phyloP scores from a whole-genome alignment of 305 asterid species.

The Fraxinus dipetala region DNA sequence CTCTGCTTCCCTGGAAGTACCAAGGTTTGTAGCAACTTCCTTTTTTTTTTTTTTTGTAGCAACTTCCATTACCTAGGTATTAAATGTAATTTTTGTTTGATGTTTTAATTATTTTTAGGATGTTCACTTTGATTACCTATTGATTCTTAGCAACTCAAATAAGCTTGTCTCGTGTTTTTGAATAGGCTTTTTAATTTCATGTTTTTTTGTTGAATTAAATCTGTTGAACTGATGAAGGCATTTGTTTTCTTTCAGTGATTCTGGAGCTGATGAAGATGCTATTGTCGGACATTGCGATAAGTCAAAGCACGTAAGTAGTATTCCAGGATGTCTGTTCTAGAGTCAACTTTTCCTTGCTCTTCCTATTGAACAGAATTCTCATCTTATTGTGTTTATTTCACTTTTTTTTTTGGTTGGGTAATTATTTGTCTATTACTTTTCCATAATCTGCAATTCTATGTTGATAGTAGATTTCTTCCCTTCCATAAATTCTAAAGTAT shows the following conservation, averaged over 20 bases:
- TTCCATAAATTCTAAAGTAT: neutral
- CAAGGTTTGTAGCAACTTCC: constrained; percentile 65
- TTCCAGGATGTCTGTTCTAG: constrained; percentile 22
- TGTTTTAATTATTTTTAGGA: neutral
- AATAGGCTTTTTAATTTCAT: neutral
- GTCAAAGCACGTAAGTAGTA: constrained; percentile 65
- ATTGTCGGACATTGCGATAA: constrained; percentile 37
- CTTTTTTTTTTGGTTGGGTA: neutral
- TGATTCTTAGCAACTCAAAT: neutral
- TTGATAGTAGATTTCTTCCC: constrained; percentile 1
- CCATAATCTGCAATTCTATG: neutral
- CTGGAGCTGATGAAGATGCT: constrained; percentile 31
- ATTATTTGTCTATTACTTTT: constrained; percentile 1
- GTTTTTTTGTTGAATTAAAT: neutral
- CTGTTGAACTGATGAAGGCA: neutral
- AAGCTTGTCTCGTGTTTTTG: neutral
- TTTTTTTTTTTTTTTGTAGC: constrained; percentile 5
- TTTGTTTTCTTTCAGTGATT: constrained; percentile 39
- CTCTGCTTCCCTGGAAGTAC: constrained; percentile 60
- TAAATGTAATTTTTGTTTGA: neutral
- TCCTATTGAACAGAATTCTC: constrained; percentile 15
- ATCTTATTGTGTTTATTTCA: neutral
- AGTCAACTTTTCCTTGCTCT: constrained; percentile 21
- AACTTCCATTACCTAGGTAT: constrained; percentile 31
- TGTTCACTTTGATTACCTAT: neutral